Percentiles rank a stretch among this genome's conserved stretches.
These are phyloP conservation scores for Omphalea diandra DNA, from an alignment of 441 rosid species.

Conservation along the genomic window DNA sequence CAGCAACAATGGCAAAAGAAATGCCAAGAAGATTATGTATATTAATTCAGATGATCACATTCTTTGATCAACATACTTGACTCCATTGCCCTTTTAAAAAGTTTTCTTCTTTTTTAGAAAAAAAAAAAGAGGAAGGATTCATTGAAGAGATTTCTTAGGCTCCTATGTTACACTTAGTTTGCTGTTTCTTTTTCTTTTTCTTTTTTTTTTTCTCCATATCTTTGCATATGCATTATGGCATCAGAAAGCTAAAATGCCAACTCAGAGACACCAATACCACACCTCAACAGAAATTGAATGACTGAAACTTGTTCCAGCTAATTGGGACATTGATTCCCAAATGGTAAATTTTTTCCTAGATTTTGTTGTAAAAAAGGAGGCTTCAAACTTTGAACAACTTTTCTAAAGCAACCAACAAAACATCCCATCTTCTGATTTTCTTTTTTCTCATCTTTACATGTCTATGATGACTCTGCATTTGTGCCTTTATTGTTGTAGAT, in stretches of 20 bases:
- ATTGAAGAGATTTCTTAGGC: no score
- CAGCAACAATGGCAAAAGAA: background rate
- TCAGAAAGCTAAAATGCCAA: slow-evolving; percentile 10
- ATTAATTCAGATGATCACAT: no score
- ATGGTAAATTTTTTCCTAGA: background rate
- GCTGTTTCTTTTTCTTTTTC: background rate
- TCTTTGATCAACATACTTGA: no score
- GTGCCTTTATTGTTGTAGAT: slow-evolving; percentile 18
- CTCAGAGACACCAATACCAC: slow-evolving; percentile 10
- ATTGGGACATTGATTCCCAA: no score
- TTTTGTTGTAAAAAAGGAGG: background rate
- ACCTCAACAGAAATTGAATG: background rate
- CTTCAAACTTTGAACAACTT: slow-evolving; percentile 1
- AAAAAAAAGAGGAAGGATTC: background rate
- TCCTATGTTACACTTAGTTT: no score
- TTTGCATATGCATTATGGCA: background rate
- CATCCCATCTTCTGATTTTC: background rate
- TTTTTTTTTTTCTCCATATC: background rate
- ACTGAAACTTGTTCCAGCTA: no score
- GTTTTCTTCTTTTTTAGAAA: no score
- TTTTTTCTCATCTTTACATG: background rate
- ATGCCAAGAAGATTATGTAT: background rate
- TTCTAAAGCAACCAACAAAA: slow-evolving; percentile 11
- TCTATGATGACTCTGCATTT: background rate
- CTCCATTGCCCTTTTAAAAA: no score